Evolutionary conservation across 202 grass and related monocot species (phyloP).

Genomic region (Eragrostis tef): DNA sequence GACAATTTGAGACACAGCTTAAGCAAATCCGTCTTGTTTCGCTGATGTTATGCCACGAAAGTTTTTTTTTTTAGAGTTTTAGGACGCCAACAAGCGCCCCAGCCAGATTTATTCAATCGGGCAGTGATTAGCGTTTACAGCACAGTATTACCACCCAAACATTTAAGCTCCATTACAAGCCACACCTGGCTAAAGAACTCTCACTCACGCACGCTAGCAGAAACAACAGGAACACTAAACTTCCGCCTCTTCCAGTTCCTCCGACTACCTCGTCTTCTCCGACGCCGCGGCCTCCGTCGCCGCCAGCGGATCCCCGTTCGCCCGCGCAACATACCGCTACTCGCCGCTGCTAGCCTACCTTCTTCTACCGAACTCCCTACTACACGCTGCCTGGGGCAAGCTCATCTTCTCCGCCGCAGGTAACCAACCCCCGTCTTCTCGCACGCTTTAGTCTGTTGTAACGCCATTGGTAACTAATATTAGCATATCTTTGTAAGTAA

Average conservation of each 20-base stretch:
- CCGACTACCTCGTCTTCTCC: conserved; percentile 94
- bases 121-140: no score
- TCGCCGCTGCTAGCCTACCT: conserved; percentile 83
- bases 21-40: background rate
- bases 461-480: background rate
- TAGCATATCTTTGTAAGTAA: background rate
- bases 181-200: no score
- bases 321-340: conserved; percentile 83
- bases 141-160: no score
- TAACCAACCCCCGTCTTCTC: conserved; percentile 28
- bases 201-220: no score
- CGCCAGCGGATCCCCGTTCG: conserved; percentile 71
- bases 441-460: background rate
- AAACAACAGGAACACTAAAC: no score
- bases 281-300: conserved; percentile 78
- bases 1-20: background rate
- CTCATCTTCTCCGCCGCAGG: conserved; percentile 86
- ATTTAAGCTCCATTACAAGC: no score
- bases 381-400: conserved; percentile 90
- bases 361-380: conserved; percentile 73
- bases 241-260: no score
- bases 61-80: no score
- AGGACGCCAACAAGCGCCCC: no score
- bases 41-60: conserved; percentile 3
- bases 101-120: no score